A percentile compares a stretch with the other conserved stretches of the same genome.
Conservation (phyloP, 140 eudicot genomes). For the Senecio squalidus region DNA sequence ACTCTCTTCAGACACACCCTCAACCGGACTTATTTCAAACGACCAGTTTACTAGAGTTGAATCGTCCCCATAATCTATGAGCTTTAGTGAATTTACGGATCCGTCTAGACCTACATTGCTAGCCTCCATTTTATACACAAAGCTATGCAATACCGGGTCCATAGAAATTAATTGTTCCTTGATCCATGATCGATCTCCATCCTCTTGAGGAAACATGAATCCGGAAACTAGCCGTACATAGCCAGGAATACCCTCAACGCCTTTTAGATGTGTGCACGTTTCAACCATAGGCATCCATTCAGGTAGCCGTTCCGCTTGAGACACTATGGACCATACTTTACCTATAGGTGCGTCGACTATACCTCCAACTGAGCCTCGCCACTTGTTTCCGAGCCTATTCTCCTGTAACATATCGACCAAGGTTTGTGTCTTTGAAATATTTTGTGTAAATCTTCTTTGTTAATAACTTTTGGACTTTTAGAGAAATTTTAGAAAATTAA, state of each 20-base stretch:
- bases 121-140: constrained; percentile 46
- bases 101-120: constrained; percentile 79
- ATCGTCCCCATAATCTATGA: constrained; percentile 45
- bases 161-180: constrained; percentile 52
- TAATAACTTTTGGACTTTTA: neutral
- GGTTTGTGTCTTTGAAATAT: too few relatives aligned
- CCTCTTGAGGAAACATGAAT: constrained; percentile 69
- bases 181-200: constrained; percentile 75
- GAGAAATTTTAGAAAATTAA: neutral
- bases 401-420: too few relatives aligned
- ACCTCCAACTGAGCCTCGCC: constrained; percentile 70
- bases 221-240: constrained; percentile 67
- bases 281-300: constrained; percentile 88
- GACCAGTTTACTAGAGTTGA: constrained; percentile 66
- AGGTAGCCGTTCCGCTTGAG: constrained; percentile 36
- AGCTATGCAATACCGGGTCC: constrained; percentile 37
- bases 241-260: constrained; percentile 56
- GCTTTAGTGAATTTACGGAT: constrained; percentile 52
- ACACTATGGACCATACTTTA: constrained; percentile 60
- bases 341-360: constrained; percentile 62
- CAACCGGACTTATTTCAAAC: constrained; percentile 52
- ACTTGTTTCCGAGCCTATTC: constrained; percentile 19
- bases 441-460: constrained; percentile 6
- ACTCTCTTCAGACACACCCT: constrained; percentile 52
- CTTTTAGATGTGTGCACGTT: constrained; percentile 50